Percentiles rank a stretch among this genome's conserved stretches.
These are phyloP conservation scores for Lichtheimia corymbifera DNA, from an alignment of 371 early-diverging fungal species.

Conservation along the genomic window DNA sequence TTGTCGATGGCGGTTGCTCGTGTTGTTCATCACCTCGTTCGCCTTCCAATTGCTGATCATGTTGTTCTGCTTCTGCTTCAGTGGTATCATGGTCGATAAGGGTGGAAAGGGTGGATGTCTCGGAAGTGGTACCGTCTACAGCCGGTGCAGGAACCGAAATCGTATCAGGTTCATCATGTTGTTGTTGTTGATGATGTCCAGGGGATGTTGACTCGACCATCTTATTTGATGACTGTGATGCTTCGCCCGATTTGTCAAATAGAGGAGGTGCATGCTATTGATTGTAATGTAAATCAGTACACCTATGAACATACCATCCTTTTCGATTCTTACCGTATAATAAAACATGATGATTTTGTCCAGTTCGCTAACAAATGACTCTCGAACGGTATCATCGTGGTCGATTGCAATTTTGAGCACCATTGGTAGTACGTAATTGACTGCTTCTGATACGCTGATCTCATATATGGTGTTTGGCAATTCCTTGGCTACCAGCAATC, in stretches of 20 bases:
- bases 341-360: conserved; percentile 55
- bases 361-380: conserved; percentile 53
- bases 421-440: conserved; percentile 50
- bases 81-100: neutral
- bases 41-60: neutral
- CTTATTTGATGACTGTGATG: neutral
- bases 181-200: neutral
- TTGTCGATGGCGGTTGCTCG: neutral
- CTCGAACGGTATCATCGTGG: conserved; percentile 51
- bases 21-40: conserved; percentile 4
- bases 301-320: neutral
- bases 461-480: conserved; percentile 42
- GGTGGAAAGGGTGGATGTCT: neutral
- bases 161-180: conserved; percentile 16
- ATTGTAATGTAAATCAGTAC: neutral
- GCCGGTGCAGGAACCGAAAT: conserved; percentile 18
- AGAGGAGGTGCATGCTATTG: conserved; percentile 28
- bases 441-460: conserved; percentile 43
- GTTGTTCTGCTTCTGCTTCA: conserved; percentile 6
- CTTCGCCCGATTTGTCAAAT: conserved; percentile 7
- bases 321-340: conserved; percentile 34
- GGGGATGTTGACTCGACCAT: neutral
- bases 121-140: conserved; percentile 9
- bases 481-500: conserved; percentile 40
- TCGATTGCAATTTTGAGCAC: conserved; percentile 46